These are phyloP conservation scores for Neofusicoccum cordaticola DNA, from an alignment of 2,329 filamentous ascomycete species.

Conservation along the genomic window DNA sequence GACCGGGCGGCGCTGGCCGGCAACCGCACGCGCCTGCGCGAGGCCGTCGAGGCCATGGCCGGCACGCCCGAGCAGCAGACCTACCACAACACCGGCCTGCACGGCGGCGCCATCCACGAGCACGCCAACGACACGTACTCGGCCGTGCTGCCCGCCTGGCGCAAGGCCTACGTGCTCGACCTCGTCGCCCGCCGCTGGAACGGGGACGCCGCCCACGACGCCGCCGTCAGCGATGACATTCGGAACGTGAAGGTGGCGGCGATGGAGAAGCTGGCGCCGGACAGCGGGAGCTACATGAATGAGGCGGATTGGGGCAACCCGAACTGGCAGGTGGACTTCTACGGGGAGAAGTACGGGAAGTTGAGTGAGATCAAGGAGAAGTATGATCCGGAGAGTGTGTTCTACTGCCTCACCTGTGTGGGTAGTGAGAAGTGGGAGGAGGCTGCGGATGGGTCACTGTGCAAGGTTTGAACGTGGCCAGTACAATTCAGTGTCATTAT, in stretches of 20 bases:
- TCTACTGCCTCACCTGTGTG: background rate
- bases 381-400: constrained; percentile 2
- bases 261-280: constrained; percentile 30
- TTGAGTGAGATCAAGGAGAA: background rate
- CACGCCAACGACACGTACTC: constrained; percentile 43
- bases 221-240: constrained; percentile 25
- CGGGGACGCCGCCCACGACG: constrained; percentile 23
- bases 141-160: constrained; percentile 53
- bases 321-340: constrained; percentile 28
- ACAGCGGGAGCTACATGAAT: constrained; percentile 28
- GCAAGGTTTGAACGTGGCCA: background rate
- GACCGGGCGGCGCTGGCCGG: constrained; percentile 23
- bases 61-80: constrained; percentile 25
- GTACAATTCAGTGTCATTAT: too few relatives aligned
- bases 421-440: background rate
- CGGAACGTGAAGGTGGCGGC: constrained; percentile 27
- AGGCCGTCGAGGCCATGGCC: constrained; percentile 24
- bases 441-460: background rate
- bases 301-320: constrained; percentile 29
- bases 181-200: constrained; percentile 28
- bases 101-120: constrained; percentile 34
- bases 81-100: constrained; percentile 38
- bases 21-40: constrained; percentile 21
- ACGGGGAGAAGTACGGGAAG: constrained; percentile 8
- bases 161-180: constrained; percentile 39